Evolutionary conservation across 2,329 filamentous ascomycete genomes (phyloP).

Genomic region (Colletotrichum sp.): DNA sequence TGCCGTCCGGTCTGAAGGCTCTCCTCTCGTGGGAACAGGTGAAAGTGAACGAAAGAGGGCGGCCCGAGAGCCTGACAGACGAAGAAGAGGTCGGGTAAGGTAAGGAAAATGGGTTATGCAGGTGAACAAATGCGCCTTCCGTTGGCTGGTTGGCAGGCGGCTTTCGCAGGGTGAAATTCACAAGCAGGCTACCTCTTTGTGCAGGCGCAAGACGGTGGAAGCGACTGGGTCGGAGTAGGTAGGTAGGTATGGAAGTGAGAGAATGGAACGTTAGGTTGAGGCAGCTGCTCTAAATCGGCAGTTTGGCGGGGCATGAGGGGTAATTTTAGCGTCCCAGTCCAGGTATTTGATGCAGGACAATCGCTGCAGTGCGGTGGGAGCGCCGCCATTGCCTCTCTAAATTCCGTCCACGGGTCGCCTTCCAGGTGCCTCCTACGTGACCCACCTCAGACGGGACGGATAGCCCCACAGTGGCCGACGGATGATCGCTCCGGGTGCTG

Average conservation of each 20-base stretch:
- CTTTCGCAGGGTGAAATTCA: not conserved
- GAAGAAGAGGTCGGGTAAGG: not conserved
- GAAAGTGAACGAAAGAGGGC: not conserved
- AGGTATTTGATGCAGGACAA: not conserved
- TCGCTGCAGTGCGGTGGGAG: not conserved
- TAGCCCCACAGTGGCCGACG: not conserved
- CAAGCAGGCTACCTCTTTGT: constrained; percentile 1
- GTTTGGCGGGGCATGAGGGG: constrained; percentile 21
- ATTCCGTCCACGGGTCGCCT: not conserved
- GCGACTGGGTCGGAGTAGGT: not conserved
- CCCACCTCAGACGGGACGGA: not conserved
- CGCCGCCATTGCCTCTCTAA: not conserved
- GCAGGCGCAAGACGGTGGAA: not conserved
- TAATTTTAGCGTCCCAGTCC: constrained; percentile 14
- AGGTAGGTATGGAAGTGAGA: not conserved
- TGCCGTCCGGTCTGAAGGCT: not conserved
- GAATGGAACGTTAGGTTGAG: not conserved
- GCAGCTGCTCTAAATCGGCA: constrained; percentile 14
- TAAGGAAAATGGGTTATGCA: not conserved
- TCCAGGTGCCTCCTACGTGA: not conserved
- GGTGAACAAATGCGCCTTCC: not conserved
- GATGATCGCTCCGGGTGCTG: not conserved
- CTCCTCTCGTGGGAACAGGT: not conserved
- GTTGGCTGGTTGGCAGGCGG: not conserved
- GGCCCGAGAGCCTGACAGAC: constrained; percentile 12